Percentiles rank a stretch among this genome's conserved stretches.
phyloP scores from a whole-genome alignment of 2,329 filamentous ascomycete genomes.

The Aspergillus ustus region DNA sequence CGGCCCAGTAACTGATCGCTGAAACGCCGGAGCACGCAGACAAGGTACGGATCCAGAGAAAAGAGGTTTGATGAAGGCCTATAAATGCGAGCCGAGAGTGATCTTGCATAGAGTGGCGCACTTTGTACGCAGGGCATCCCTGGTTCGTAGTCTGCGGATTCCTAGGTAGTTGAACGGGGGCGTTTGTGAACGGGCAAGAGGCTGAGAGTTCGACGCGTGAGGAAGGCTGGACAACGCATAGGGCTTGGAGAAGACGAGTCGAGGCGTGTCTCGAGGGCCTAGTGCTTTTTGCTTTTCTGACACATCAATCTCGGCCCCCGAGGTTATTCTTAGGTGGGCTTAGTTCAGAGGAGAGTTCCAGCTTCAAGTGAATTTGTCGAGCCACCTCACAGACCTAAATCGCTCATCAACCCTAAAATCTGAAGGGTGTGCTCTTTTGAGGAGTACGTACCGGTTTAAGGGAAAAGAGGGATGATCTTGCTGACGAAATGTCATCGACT shows the following conservation, averaged over 20 bases:
- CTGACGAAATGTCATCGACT: neutral
- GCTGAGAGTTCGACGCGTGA: slow-evolving; percentile 14
- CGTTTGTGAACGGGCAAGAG: slow-evolving; percentile 13
- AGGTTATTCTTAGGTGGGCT: slow-evolving; percentile 13
- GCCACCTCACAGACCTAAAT: neutral
- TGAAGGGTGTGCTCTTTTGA: neutral
- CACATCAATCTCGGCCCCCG: slow-evolving; percentile 5
- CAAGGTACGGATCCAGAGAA: neutral
- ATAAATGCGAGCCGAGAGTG: neutral
- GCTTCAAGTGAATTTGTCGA: neutral
- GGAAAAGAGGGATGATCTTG: neutral
- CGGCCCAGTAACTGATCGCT: neutral
- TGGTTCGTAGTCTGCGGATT: slow-evolving; percentile 8
- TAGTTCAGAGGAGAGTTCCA: neutral
- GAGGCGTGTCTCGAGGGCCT: slow-evolving; percentile 1
- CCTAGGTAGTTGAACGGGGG: slow-evolving; percentile 5
- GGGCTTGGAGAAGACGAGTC: neutral
- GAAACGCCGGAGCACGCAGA: slow-evolving; percentile 7
- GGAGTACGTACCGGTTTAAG: neutral
- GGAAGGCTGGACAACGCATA: slow-evolving; percentile 14
- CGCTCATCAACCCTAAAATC: neutral
- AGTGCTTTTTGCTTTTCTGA: slow-evolving; percentile 18
- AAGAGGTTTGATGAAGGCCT: neutral
- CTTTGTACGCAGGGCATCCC: slow-evolving; percentile 17
- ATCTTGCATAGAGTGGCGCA: slow-evolving; percentile 17